Evolutionary conservation across 2,329 filamentous ascomycete genomes (phyloP), one percentile per base, ranked within the genome.

Genomic region (Penicillium sp.): DNA sequence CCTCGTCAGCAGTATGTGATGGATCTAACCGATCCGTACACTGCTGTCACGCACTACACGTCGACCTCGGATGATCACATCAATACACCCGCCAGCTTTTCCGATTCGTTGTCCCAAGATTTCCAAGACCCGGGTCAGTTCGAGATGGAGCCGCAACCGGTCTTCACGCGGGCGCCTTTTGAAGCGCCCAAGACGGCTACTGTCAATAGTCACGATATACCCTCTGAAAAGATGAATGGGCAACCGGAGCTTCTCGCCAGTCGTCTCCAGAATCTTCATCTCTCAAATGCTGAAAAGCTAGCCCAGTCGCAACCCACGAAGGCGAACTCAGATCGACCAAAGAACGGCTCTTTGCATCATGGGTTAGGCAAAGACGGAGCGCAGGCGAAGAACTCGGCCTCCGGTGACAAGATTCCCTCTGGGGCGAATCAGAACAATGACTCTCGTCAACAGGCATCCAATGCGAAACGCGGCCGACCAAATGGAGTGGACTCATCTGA

Each of bases 31-130:
- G 76, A 78, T 55, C 72, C 72, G 6, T 75, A 75, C 46, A 68
- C 68, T 22, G 63, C 73, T 5, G 69, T 73, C 55, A 76, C 72
- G 47, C 73, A 77, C 56, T 78, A 75, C 61, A 75, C 73, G 9
- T 78, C 78, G 10, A 75, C 72, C 19, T 78, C 75, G 6, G 76
- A 78, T 58, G 75, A 76, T 24, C 68, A 69, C 37, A 72, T 69
- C 47, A 71, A 76, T 51, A 76, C 74, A 1, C 73, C 75, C 49
- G 71, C 70, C 54, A 76, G 75, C 53, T 67, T 70, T 18, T 76
- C 75, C 4, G 75, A 77, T 57, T 71, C 74, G 1, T 63, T 76
- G 46, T 78, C 75, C 37, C 73, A 75, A 40, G 75, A 75, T 53
- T 70, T 72, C 18, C 74, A 73, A 56, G 75, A 78, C 16, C 71